Evolutionary conservation across 352 stramenopile genomes (phyloP), one percentile per base, ranked within the genome.

Genomic region (Phytopythium sindhum): DNA sequence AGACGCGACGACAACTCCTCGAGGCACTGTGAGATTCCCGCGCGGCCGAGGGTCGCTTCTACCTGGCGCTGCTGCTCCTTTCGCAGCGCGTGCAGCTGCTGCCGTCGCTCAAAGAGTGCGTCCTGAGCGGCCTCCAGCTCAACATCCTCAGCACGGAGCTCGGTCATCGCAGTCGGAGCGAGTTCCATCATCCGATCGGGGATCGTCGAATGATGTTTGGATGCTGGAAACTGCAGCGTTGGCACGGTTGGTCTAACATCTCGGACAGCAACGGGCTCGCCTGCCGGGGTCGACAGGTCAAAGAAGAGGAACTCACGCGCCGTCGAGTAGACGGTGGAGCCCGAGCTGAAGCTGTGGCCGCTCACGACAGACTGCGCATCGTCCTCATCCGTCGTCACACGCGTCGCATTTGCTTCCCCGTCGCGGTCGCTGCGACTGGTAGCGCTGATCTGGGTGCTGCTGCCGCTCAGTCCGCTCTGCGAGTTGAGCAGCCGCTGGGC

Each of bases 241-340:
- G 65, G 24, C 19, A 63, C 28, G 10, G 60, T 10, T 23, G 48
- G 29, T 4, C 61, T 42, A 2, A 29, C 12, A 14, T 53, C 53
- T 4, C 31, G 31, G 31, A 8, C 8, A 10, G 33, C 33, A 39
- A 39, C 33, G 12, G 28, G 8, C 17, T 61, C 23, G 19, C 28
- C 47, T 59, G 60, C 35, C n/a, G 52, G 28, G 50, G 54, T 66
- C 6, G 42, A 17, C 19, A 63, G 10, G 17, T 81, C 74, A 33
- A 78, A 84, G 48, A 80, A 86, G 12, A 86, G 63, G 50, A 83
- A 83, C 23, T 83, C 74, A 4, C 59, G 62, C 12, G 70, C 73
- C 4, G 57, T 67, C 19, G 77, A 86, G 54, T 86, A 86, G 29
- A 57, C 72, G 33, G 64, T 77, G 0, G 68, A 79, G 47, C 65